Percentiles rank a stretch among this genome's conserved stretches.
Evolutionary conservation across 805 yeast species (phyloP).

Genomic region (Wickerhamiella cacticola): DNA sequence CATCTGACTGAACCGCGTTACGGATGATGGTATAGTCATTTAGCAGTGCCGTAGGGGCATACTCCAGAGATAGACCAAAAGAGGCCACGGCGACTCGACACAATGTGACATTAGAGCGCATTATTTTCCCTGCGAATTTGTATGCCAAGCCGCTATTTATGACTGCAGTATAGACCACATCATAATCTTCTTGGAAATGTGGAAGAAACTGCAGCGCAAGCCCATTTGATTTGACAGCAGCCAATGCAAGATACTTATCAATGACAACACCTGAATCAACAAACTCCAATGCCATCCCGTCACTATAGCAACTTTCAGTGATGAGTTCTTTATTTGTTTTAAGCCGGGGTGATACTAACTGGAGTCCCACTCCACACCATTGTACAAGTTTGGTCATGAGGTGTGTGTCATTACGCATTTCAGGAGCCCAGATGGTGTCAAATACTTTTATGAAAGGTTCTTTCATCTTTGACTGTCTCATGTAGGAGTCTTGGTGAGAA

Average conservation of each 20-base stretch:
- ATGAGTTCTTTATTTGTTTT: background rate
- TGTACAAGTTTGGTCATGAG: background rate
- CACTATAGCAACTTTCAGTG: background rate
- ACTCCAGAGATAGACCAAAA: background rate
- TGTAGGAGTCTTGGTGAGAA: background rate
- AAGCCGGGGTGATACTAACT: background rate
- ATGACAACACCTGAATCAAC: background rate
- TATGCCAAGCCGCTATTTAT: background rate
- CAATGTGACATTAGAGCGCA: background rate
- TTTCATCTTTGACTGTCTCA: background rate
- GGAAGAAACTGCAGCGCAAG: background rate
- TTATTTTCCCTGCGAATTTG: background rate
- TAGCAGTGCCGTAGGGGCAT: background rate
- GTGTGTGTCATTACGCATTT: background rate
- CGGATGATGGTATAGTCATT: background rate
- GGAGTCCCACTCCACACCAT: background rate
- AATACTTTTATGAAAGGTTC: background rate
- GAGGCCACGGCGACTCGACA: background rate
- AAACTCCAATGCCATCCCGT: background rate
- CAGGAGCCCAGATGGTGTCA: background rate
- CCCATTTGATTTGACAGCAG: background rate
- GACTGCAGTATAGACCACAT: conserved; percentile 1
- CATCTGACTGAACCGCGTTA: background rate
- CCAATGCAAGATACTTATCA: background rate
- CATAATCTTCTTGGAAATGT: background rate